phyloP scores from a whole-genome alignment of 2,329 filamentous ascomycete genomes.

The Fusarium anguioides region DNA sequence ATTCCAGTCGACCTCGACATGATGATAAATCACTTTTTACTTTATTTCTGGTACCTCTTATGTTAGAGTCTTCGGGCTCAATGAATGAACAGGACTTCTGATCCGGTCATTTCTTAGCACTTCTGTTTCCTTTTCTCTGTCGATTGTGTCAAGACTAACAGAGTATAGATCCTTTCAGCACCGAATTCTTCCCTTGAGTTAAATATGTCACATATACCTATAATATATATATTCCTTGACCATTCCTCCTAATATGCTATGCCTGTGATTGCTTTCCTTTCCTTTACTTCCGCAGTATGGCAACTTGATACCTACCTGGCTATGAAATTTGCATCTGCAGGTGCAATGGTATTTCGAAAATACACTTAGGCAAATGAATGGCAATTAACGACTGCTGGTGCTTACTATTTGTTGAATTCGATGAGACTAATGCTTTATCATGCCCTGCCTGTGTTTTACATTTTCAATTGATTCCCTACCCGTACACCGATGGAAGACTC shows the following conservation, averaged over 20 bases:
- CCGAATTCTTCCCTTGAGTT: too few species aligned
- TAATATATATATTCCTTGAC: not conserved
- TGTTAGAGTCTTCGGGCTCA: conserved; percentile 76
- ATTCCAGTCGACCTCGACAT: conserved; percentile 55
- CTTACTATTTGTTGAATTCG: conserved; percentile 13
- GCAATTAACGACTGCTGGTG: not conserved
- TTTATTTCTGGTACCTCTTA: conserved; percentile 97
- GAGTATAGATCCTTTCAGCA: conserved; percentile 5
- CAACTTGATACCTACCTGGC: too few species aligned
- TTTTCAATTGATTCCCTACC: conserved; percentile 41
- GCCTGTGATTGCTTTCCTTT: not conserved
- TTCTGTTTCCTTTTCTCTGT: conserved; percentile 14
- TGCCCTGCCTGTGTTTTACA: conserved; percentile 46
- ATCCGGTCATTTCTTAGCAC: conserved; percentile 50
- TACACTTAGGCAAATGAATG: not conserved
- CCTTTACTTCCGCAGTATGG: too few species aligned
- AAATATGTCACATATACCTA: not conserved
- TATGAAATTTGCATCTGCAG: not conserved
- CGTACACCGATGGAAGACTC: conserved; percentile 41
- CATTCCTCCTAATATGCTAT: not conserved
- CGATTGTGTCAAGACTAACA: conserved; percentile 34
- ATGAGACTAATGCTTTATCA: conserved; percentile 31
- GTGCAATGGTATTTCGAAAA: not conserved
- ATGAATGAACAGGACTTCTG: conserved; percentile 93
- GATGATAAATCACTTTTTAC: conserved; percentile 76